A percentile compares a stretch with the other conserved stretches of the same genome.
These are phyloP conservation scores for Ulmus americana DNA, from an alignment of 331 rosid genomes.

Conservation along the genomic window DNA sequence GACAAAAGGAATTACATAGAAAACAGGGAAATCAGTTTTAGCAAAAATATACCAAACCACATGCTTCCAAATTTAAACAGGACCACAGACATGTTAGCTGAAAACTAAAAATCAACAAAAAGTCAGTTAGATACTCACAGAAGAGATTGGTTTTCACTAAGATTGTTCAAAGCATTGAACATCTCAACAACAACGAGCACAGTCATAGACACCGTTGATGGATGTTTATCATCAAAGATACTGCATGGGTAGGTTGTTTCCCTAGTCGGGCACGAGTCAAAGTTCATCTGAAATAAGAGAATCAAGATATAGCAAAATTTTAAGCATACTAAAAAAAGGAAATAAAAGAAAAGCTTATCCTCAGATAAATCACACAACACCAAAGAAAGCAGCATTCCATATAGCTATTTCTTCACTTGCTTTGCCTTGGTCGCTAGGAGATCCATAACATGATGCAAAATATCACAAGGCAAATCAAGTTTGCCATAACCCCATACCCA, in stretches of 20 bases:
- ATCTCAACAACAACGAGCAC: slow-evolving; percentile 97
- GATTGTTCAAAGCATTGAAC: slow-evolving; percentile 98
- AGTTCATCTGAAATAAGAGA: slow-evolving; percentile 61
- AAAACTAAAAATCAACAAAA: no score
- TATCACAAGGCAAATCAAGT: not conserved
- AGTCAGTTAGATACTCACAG: slow-evolving; percentile 52
- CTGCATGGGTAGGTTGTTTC: slow-evolving; percentile 85
- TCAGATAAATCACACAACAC: not conserved
- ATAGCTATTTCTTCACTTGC: not conserved
- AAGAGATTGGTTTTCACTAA: slow-evolving; percentile 96
- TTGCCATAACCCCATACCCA: not conserved
- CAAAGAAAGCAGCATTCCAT: not conserved
- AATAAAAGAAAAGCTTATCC: no score
- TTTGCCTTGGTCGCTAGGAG: not conserved
- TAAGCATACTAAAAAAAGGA: not conserved
- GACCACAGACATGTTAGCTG: no score
- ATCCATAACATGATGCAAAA: not conserved
- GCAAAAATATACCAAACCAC: no score
- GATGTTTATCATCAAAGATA: slow-evolving; percentile 87
- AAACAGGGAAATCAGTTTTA: no score
- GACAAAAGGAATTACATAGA: no score
- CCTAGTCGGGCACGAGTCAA: slow-evolving; percentile 75
- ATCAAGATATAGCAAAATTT: not conserved
- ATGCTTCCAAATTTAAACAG: no score
- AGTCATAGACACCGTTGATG: slow-evolving; percentile 95